These are phyloP conservation scores for Ascochyta clinopodiicola DNA, from an alignment of 2,329 filamentous ascomycete genomes.

Conservation along the genomic window DNA sequence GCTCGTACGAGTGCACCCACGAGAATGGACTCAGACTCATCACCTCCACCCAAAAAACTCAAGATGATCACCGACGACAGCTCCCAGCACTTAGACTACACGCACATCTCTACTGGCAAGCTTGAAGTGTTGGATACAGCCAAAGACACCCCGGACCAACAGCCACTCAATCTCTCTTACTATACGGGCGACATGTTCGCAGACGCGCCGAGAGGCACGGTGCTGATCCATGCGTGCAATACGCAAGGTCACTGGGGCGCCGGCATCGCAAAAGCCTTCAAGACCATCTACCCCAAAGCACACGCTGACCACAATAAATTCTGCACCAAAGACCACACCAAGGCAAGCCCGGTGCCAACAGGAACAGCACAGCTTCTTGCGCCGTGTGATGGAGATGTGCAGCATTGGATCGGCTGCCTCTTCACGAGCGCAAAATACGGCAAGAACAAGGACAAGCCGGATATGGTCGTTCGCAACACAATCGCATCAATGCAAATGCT, in stretches of 20 bases:
- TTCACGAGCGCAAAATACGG: conserved; percentile 63
- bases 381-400: conserved; percentile 49
- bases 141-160: not conserved
- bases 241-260: conserved; percentile 63
- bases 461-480: conserved; percentile 59
- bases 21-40: not conserved
- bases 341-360: conserved; percentile 35
- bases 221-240: conserved; percentile 68
- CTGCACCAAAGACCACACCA: conserved; percentile 49
- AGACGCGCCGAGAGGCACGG: conserved; percentile 54
- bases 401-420: conserved; percentile 65
- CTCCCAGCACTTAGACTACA: conserved; percentile 18
- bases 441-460: conserved; percentile 49
- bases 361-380: conserved; percentile 63
- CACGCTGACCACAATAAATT: conserved; percentile 56
- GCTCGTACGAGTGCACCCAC: not conserved
- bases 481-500: conserved; percentile 57
- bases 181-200: conserved; percentile 59
- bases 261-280: conserved; percentile 64
- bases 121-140: not conserved
- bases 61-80: not conserved
- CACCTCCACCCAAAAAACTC: not conserved
- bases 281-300: conserved; percentile 57
- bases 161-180: conserved; percentile 22
- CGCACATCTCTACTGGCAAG: conserved; percentile 11